These are phyloP conservation scores for Yamadazyma trypodendri DNA, from an alignment of 1,139 yeast genomes.

Conservation along the genomic window DNA sequence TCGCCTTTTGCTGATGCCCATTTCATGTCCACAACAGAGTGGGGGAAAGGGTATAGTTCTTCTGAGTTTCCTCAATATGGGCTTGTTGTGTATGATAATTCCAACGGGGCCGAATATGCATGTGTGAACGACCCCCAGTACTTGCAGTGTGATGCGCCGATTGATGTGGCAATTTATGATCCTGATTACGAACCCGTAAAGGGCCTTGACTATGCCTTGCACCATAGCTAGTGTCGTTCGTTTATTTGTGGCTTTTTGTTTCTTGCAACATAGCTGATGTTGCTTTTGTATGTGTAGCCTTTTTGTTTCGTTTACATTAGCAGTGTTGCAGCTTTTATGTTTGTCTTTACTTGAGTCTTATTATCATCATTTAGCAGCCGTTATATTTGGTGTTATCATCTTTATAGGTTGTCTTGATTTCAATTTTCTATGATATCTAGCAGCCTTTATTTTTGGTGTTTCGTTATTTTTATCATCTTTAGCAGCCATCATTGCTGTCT, in stretches of 20 bases:
- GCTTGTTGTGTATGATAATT: constrained; percentile 14
- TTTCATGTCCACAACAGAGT: constrained; percentile 5
- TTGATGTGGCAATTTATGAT: constrained; percentile 6
- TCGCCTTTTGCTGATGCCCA: neutral
- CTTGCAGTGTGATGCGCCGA: constrained; percentile 7
- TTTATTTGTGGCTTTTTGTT: neutral
- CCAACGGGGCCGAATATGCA: constrained; percentile 15
- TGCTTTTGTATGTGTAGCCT: no score
- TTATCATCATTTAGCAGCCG: no score
- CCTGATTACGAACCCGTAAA: constrained; percentile 12
- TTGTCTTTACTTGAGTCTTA: no score
- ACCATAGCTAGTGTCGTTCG: neutral
- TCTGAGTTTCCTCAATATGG: constrained; percentile 12
- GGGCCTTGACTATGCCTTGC: constrained; percentile 9
- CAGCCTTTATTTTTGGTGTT: no score
- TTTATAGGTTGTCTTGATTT: no score
- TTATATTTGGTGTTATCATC: no score
- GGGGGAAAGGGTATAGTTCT: constrained; percentile 11
- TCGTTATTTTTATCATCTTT: no score
- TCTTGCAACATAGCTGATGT: no score
- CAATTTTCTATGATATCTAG: no score
- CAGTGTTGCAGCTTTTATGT: no score
- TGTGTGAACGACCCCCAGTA: constrained; percentile 13
- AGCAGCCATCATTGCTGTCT: no score
- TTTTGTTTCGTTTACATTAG: no score